phyloP scores from a whole-genome alignment of 305 asterid genomes.

The Fraxinus floribunda region DNA sequence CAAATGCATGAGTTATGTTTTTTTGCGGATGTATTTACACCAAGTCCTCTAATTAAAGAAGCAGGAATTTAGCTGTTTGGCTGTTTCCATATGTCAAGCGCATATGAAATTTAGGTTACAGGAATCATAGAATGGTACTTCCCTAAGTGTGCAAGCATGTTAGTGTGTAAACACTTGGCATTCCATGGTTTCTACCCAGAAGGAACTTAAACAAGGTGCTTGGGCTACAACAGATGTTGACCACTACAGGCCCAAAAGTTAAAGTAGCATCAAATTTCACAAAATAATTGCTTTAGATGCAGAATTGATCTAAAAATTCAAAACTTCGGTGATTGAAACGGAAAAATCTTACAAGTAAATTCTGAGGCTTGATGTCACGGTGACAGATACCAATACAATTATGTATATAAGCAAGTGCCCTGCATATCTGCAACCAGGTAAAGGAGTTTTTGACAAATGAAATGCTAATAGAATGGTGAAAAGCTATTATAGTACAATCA shows the following conservation, averaged over 20 bases:
- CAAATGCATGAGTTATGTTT: conserved; percentile 11
- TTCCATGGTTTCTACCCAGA: neutral
- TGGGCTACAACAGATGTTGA: neutral
- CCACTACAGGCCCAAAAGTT: neutral
- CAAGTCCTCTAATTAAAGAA: conserved; percentile 17
- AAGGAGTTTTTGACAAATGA: conserved; percentile 15
- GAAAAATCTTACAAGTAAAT: conserved; percentile 73
- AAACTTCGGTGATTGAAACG: conserved; percentile 12
- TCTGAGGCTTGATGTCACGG: conserved; percentile 98
- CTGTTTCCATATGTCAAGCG: neutral
- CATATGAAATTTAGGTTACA: neutral
- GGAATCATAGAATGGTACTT: neutral
- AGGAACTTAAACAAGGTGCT: neutral
- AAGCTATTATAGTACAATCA: conserved; percentile 4
- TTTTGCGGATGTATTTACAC: neutral
- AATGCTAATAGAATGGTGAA: conserved; percentile 9
- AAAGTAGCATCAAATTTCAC: neutral
- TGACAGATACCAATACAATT: conserved; percentile 93
- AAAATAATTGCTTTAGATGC: neutral
- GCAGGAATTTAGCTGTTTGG: neutral
- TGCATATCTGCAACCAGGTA: conserved; percentile 71
- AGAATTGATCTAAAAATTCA: conserved; percentile 1
- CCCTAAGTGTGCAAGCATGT: neutral
- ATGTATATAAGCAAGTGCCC: conserved; percentile 95
- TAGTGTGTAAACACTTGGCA: neutral